Evolutionary conservation across 768 basidiomycete genomes (phyloP).

Genomic region (Coprinopsis marcescibilis): DNA sequence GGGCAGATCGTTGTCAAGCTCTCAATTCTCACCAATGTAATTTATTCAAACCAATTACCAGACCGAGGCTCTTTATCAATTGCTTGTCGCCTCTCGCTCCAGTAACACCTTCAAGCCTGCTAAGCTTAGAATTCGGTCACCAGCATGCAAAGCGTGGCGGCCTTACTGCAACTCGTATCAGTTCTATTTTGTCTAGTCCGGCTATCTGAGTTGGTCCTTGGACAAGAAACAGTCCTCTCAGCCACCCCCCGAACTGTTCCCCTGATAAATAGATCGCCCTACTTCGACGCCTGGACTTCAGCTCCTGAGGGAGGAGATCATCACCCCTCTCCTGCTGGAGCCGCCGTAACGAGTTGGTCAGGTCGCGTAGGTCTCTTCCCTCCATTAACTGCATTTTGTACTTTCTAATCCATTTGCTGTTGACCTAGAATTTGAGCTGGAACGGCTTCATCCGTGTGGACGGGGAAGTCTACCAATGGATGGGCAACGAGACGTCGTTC

Average conservation of each 20-base stretch:
- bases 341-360: background rate
- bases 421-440: constrained; percentile 26
- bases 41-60: too few relatives aligned
- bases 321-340: background rate
- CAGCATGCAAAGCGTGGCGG: too few relatives aligned
- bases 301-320: background rate
- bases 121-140: too few relatives aligned
- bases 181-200: too few relatives aligned
- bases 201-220: background rate
- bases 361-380: background rate
- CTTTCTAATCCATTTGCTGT: background rate
- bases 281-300: background rate
- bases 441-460: constrained; percentile 45
- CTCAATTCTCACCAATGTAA: too few relatives aligned
- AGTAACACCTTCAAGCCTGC: too few relatives aligned
- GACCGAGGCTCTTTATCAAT: too few relatives aligned
- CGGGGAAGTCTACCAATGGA: constrained; percentile 35
- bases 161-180: too few relatives aligned
- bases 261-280: background rate
- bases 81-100: too few relatives aligned
- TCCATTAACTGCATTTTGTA: background rate
- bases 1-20: too few relatives aligned
- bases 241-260: too few relatives aligned
- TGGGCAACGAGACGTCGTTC: constrained; percentile 30
- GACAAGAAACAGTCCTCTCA: too few relatives aligned